Evolutionary conservation across 345 rosid species (phyloP), one percentile per base, ranked within the genome.

Genomic region (Sapria himalayana): DNA sequence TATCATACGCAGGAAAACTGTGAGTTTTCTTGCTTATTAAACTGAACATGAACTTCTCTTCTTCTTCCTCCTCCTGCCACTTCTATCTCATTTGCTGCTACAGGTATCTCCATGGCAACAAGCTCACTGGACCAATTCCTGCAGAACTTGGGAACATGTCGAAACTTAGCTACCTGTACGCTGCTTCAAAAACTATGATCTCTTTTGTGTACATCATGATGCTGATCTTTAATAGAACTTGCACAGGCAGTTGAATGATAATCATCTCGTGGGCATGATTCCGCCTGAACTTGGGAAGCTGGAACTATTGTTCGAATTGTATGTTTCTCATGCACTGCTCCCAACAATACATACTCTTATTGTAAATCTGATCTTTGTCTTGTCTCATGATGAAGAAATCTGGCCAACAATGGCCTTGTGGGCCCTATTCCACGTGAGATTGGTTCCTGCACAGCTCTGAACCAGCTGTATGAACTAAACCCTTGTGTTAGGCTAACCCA

Each of bases 141-240:
- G 64, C 99, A 3, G 99, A 91, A 61, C 84, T 91, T 32, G 99
- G 99, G 32, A 80, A 91, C 39, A 91, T 91, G 93, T 77, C 99
- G 18, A 79, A 59, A 22, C 86, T 91, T 43, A 91, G 99, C 61
- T 91, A 91, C 48, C 56, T 91, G 99, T 91, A 52, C 65, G 89
- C 29, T 36, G 5, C 17, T 19, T 18, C 44, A 2, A 4, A 10
- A 29, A 2, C 19, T 34, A 5, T 7, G 3, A 1, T 17, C 14
- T 27, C 4, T 48, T 22, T 9, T 17, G 45, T 38, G 23, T 39
- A 33, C 33, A 10, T n/a, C 22, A 9, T 21, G 2, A n/a, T 20
- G 19, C 2, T 39, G 10, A 20, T 37, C 5, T 9, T n/a, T 7
- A 23, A 11, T 19, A 10, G 0, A 2, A 18, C 0, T 41, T 37